A percentile compares a stretch with the other conserved stretches of the same genome.
These are phyloP conservation scores for Colletotrichum eleusines DNA, from an alignment of 2,329 filamentous ascomycete species.

Conservation along the genomic window DNA sequence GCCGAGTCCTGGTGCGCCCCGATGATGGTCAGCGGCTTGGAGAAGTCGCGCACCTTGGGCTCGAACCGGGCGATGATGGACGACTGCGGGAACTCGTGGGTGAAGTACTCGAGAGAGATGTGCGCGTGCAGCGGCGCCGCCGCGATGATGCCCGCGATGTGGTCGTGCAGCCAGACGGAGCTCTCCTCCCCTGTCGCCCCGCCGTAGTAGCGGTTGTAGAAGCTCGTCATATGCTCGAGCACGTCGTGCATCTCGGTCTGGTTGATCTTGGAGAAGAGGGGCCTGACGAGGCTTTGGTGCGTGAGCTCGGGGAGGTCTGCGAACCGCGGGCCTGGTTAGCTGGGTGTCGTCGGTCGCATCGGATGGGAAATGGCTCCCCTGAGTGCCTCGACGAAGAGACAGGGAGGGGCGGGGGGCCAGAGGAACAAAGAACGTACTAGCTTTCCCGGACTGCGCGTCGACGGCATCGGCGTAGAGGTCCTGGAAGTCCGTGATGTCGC, in stretches of 20 bases:
- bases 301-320: constrained; percentile 51
- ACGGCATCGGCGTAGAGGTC: constrained; percentile 57
- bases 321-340: background rate
- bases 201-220: constrained; percentile 70
- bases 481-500: constrained; percentile 76
- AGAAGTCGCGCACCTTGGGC: constrained; percentile 52
- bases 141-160: constrained; percentile 52
- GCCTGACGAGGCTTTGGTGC: constrained; percentile 67
- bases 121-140: constrained; percentile 52
- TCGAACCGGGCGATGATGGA: constrained; percentile 78
- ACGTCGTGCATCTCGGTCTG: constrained; percentile 74
- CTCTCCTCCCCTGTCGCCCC: constrained; percentile 50
- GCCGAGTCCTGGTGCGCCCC: constrained; percentile 81
- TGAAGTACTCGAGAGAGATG: constrained; percentile 64
- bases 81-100: constrained; percentile 76
- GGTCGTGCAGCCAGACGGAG: constrained; percentile 52
- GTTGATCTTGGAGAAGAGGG: constrained; percentile 69
- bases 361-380: too few species aligned
- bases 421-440: constrained; percentile 44
- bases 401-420: too few species aligned
- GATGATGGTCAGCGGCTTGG: constrained; percentile 62
- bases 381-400: background rate
- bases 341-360: background rate
- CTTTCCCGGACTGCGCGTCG: constrained; percentile 46
- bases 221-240: constrained; percentile 70